phyloP scores from a whole-genome alignment of 345 rosid genomes.

The Lenwebbia sp. region DNA sequence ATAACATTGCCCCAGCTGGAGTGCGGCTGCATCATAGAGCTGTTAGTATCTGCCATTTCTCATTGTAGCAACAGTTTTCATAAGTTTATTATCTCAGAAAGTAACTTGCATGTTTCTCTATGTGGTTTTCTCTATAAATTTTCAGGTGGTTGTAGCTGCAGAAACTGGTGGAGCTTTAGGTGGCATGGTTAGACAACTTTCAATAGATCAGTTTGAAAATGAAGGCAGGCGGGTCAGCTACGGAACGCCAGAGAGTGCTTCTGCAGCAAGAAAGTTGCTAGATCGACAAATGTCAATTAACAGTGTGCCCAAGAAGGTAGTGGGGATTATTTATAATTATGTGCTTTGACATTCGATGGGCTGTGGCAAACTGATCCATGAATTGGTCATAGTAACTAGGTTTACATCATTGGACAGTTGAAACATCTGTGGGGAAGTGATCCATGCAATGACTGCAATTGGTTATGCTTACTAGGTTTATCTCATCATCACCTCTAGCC shows the following conservation, averaged over 20 bases:
- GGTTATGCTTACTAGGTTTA: background rate
- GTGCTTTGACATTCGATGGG: background rate
- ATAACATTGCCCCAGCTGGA: conserved; percentile 62
- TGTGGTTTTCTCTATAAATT: background rate
- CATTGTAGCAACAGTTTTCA: background rate
- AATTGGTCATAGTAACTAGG: background rate
- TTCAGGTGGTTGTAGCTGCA: conserved; percentile 95
- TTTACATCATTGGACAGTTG: background rate
- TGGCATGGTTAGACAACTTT: conserved; percentile 98
- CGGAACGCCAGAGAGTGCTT: conserved; percentile 95
- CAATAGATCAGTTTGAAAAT: conserved; percentile 97
- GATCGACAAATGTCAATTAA: conserved; percentile 96
- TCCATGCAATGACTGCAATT: background rate
- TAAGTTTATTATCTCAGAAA: background rate
- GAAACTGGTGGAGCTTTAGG: conserved; percentile 98
- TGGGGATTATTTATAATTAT: background rate
- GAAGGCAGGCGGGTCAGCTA: conserved; percentile 98
- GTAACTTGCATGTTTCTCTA: background rate
- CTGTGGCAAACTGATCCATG: background rate
- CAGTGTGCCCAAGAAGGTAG: conserved; percentile 94
- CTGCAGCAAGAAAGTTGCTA: conserved; percentile 91
- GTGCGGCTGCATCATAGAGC: conserved; percentile 98
- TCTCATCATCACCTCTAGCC: background rate
- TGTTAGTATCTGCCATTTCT: conserved; percentile 39
- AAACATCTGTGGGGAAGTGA: background rate